Evolutionary conservation across 2,329 filamentous ascomycete species (phyloP), one percentile per base, ranked within the genome.

Genomic region (Aspergillus japonicus): DNA sequence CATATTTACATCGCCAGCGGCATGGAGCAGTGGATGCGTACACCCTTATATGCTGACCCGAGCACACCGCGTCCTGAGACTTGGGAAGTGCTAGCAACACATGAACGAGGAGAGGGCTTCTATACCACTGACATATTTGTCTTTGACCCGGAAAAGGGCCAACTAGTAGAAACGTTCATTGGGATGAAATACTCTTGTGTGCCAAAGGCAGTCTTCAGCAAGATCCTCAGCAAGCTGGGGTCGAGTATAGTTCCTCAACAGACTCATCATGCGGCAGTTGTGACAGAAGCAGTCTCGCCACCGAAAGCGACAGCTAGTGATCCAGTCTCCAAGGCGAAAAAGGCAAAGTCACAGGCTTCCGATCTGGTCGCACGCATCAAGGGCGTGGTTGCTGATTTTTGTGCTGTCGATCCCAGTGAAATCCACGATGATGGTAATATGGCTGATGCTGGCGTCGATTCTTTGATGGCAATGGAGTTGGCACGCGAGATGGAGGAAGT

Each of bases 381-480:
- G 19, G 59, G 35, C 11, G 57, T 65, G 2, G 62, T 67, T 2
- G 65, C 62, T 0, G 57, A 64, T 5, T 62, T 67, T 12, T 66
- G 62, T 33, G 65, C 61, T 5, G 54, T 67, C 6, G 47, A 66
- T 5, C 50, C 56, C 5, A 51, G 23, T 4, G 62, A 66, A 5
- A 60, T 67, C 3, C 47, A 42, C 4, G 57, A 63, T 1, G 56
- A 62, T 6, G 59, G 61, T 2, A 54, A 60, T 42, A 57, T 67
- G 31, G 64, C 62, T 6, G 62, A 67, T 48, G 58, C 82, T 2
- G 81, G 81, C 1, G 81, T 83, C 33, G 81, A 83, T 66, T 83
- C 81, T 0, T 70, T 83, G 0, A 78, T 81, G 75, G 78, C 73
- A 0, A 82, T 82, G 77, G 81, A 83, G 63, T 62, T 83, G 52